Conservation (phyloP, 495 filamentous ascomycete species). For the Aspergillus baeticus region DNA sequence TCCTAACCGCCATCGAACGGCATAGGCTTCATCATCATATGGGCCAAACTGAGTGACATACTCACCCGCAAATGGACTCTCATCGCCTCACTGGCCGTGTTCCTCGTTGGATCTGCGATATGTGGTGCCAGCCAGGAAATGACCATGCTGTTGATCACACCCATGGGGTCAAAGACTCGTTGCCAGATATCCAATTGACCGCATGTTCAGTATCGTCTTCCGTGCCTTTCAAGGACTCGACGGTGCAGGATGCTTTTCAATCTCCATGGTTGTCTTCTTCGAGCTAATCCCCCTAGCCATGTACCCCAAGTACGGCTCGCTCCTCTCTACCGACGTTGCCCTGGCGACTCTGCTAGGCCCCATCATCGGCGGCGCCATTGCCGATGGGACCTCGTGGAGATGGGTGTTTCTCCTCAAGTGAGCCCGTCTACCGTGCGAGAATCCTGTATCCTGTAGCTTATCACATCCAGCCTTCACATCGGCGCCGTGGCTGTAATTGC, state of each 20-base stretch:
- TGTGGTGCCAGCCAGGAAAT: too few relatives aligned
- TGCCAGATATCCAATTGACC: too few relatives aligned
- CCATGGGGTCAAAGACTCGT: too few relatives aligned
- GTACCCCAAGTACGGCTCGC: conserved; percentile 38
- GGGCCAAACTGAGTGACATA: conserved; percentile 51
- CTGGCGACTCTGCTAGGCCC: conserved; percentile 27
- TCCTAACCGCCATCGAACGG: too few relatives aligned
- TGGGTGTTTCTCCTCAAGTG: conserved; percentile 41
- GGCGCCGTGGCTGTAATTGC: conserved; percentile 17
- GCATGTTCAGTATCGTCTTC: conserved; percentile 34
- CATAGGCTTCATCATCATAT: conserved; percentile 35
- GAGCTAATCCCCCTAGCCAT: conserved; percentile 45
- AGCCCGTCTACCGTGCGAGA: too few relatives aligned
- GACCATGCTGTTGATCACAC: too few relatives aligned
- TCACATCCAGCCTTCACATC: conserved; percentile 42
- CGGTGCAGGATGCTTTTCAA: conserved; percentile 47
- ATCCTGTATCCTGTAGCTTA: too few relatives aligned
- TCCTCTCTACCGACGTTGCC: conserved; percentile 27
- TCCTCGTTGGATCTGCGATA: conserved; percentile 53
- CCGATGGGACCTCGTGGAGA: conserved; percentile 37
- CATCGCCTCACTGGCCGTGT: conserved; percentile 45
- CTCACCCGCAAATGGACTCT: conserved; percentile 50
- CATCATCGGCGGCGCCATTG: conserved; percentile 41
- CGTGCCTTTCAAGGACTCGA: conserved; percentile 44
- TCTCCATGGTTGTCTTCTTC: conserved; percentile 52